A percentile compares a stretch with the other conserved stretches of the same genome.
phyloP scores from a whole-genome alignment of 495 filamentous ascomycete genomes.

The Penicillium cinerascens region DNA sequence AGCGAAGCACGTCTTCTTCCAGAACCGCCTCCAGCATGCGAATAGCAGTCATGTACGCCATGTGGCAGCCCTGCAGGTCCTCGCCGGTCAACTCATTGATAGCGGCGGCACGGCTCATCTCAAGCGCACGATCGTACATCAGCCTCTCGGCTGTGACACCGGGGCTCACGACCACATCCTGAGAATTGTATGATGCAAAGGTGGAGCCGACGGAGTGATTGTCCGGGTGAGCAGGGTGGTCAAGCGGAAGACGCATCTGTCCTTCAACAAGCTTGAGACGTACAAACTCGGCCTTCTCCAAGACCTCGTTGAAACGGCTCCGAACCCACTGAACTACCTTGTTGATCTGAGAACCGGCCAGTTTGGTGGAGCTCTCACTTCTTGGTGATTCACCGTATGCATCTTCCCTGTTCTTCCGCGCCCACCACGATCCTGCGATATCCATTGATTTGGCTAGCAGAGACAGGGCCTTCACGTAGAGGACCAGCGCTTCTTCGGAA shows the following conservation, averaged over 20 bases:
- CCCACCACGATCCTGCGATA: slow-evolving; percentile 91
- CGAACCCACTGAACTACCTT: slow-evolving; percentile 93
- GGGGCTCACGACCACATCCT: slow-evolving; percentile 63
- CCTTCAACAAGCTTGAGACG: slow-evolving; percentile 81
- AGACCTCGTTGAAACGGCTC: slow-evolving; percentile 87
- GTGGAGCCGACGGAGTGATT: slow-evolving; percentile 60
- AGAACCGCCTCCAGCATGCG: slow-evolving; percentile 91
- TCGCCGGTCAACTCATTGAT: slow-evolving; percentile 93
- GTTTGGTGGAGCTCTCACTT: slow-evolving; percentile 43
- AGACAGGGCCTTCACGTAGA: slow-evolving; percentile 90
- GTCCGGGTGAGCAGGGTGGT: slow-evolving; percentile 80
- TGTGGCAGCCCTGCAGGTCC: slow-evolving; percentile 83
- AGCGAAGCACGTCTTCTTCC: slow-evolving; percentile 66
- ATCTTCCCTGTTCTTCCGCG: slow-evolving; percentile 67
- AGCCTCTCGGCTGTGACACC: slow-evolving; percentile 92
- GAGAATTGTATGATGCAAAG: slow-evolving; percentile 48
- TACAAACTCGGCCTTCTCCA: slow-evolving; percentile 92
- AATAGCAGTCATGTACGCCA: slow-evolving; percentile 89
- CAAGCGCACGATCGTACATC: slow-evolving; percentile 96
- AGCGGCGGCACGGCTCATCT: slow-evolving; percentile 92
- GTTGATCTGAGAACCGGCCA: slow-evolving; percentile 76
- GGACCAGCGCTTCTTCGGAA: slow-evolving; percentile 90
- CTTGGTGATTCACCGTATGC: slow-evolving; percentile 44
- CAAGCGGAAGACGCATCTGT: slow-evolving; percentile 75
- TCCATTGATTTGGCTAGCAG: slow-evolving; percentile 95